Base-by-base conservation (phyloP, 345 rosid genomes). In the Eucalyptus pauciflora region DNA sequence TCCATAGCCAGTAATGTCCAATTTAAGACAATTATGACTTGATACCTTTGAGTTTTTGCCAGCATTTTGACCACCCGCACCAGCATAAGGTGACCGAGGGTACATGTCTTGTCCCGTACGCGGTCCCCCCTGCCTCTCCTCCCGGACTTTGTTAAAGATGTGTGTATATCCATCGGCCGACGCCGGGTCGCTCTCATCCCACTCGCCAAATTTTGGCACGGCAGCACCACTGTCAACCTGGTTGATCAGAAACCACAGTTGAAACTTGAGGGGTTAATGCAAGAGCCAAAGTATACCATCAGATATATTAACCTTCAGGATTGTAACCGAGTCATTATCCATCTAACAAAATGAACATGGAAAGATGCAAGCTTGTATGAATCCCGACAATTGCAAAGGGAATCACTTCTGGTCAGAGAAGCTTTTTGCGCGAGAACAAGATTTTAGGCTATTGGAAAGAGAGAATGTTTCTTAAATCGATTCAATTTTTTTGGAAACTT, bases 161-260 rank as follows among this genome's bases (percentile, higher is more conserved):
- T 96, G 96, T 49, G 99, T 96, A 88, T 94, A 97, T 54, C 98
- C 94, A 89, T 96, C 99, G 22, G 99, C 99, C 16, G 99, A 93
- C 14, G 99, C 90, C 4, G 99, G 97, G 88, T 97, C 93, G 49
- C 89, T 96, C 92, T 96, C 97, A 48, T 97, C 98, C 99, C 99
- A 97, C 5, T 94, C 99, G 2, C 99, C 99, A 49, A 97, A 97
- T 88, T 93, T 97, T 7, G 99, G 99, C 87, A 97, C 98, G 88
- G 96, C 97, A 41, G 98, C 95, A 41, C 96, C 95, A 89, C 89
- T 90, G 4, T 95, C 98, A 22, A 95, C 95, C 99, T 96, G 89
- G 51, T 51, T 62, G 85, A 91, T 41, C 85, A 89, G 64, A 45
- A 89, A 76, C 27, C 87, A 71, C 27, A 86, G 8, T 25, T 76